phyloP scores from a whole-genome alignment of 805 yeast genomes.

The Yamadazyma scolyti region DNA sequence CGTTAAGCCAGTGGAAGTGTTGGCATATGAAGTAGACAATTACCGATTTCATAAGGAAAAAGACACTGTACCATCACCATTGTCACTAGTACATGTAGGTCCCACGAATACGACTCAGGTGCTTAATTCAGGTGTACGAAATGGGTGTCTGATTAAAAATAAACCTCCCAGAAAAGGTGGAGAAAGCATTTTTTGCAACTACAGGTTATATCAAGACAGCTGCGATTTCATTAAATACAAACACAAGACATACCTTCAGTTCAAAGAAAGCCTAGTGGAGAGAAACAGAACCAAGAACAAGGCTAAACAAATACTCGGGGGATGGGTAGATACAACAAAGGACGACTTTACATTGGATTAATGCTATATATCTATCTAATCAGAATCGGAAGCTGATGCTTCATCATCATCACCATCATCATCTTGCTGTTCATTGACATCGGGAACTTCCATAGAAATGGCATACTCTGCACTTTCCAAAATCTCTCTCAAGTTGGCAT shows the following conservation, averaged over 20 bases:
- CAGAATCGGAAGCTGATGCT: constrained; percentile 23
- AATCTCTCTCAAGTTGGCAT: constrained; percentile 54
- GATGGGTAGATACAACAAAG: constrained; percentile 43
- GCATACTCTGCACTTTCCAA: constrained; percentile 87
- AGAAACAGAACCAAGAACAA: constrained; percentile 1
- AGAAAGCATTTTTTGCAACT: constrained; percentile 35
- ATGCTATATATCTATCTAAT: constrained; percentile 6
- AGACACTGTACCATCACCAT: constrained; percentile 22
- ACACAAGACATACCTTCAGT: constrained; percentile 21
- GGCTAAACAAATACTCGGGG: constrained; percentile 29
- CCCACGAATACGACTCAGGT: constrained; percentile 29
- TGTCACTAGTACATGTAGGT: constrained; percentile 25
- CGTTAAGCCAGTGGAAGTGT: constrained; percentile 14
- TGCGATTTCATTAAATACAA: not conserved
- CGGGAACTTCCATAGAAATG: constrained; percentile 35
- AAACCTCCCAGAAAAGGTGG: constrained; percentile 43
- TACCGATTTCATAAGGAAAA: constrained; percentile 23
- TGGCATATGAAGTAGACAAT: constrained; percentile 18
- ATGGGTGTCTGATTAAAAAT: constrained; percentile 50
- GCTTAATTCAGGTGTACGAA: constrained; percentile 56
- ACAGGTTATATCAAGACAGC: constrained; percentile 5
- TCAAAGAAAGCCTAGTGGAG: constrained; percentile 21
- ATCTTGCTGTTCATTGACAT: constrained; percentile 26
- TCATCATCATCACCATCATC: constrained; percentile 29
- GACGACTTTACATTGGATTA: constrained; percentile 40